Conservation (phyloP, 352 stramenopile genomes). For the Pythium guiyangense region DNA sequence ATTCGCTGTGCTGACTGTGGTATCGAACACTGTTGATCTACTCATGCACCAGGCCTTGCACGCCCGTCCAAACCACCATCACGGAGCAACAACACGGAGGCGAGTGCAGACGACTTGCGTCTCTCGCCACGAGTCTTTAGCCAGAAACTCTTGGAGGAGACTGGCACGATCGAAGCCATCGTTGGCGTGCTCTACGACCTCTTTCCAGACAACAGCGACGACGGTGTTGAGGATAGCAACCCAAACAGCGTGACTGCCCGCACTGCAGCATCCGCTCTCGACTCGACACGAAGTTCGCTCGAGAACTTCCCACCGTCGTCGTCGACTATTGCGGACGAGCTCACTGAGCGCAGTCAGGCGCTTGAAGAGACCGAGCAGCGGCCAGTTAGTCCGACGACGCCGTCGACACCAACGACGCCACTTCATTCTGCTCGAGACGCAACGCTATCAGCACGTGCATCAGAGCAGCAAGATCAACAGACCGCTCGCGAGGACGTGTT, state of each 20-base stretch:
- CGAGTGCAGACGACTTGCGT: constrained; percentile 43
- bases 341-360: not conserved
- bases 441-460: not conserved
- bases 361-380: constrained; percentile 2
- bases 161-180: constrained; percentile 47
- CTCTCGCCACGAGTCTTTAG: constrained; percentile 54
- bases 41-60: constrained; percentile 24
- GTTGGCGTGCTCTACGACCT: constrained; percentile 61
- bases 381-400: constrained; percentile 7
- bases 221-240: constrained; percentile 6
- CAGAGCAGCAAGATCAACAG: not conserved
- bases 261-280: not conserved
- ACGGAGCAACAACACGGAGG: constrained; percentile 27
- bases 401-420: constrained; percentile 6
- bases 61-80: constrained; percentile 16
- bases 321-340: not conserved
- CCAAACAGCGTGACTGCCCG: not conserved
- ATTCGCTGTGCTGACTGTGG: not conserved
- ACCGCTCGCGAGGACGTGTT: not conserved
- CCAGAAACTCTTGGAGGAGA: constrained; percentile 68
- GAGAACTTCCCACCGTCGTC: not conserved
- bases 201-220: constrained; percentile 52
- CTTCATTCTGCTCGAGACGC: constrained; percentile 4
- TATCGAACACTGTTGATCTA: not conserved
- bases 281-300: not conserved